Evolutionary conservation across 768 basidiomycete genomes (phyloP), one percentile per base, ranked within the genome.

Genomic region (Calocybe gangraenosa): DNA sequence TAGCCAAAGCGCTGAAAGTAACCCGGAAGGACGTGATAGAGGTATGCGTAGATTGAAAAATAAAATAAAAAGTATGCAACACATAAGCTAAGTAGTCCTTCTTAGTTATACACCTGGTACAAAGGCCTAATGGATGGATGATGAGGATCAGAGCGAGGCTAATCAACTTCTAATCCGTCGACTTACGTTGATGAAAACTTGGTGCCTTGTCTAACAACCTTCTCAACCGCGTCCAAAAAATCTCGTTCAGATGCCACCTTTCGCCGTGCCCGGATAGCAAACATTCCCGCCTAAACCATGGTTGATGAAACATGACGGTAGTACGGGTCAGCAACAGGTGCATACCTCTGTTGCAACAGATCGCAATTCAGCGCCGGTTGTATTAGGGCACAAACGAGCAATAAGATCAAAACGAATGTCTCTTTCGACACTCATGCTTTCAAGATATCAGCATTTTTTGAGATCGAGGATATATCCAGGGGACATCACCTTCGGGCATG

Each of bases 371-470:
- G 96, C 96, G 48, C 96, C 96, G 9, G 96, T 97, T 11, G 96
- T 94, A 64, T 96, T 96, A 17, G 96, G 96, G 64, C 96, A 99
- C 47, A 99, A 67, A 30, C 96, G 84, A 9, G 94, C 94, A 61
- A 99, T 94, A 35, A 99, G 81, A 61, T 97, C 94, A 63, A 93
- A 99, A 39, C 96, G 91, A 59, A 99, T 98, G 58, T 94, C 88
- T 48, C 93, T 79, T 64, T 97, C 95, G 34, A 92, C 91, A 50
- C 90, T 94, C 95, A 98, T 98, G 64, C 92, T 95, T 50, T 46
- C 31, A 31, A 8, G 18, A 35, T 14, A 19, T 43, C 42, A 57
- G 47, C 11, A 32, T 22, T 36, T 11, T 53, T 11, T 42, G 19
- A 44, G 46, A 43, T 40, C 8, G 22, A 13, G 28, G 3, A 1